A percentile compares a stretch with the other conserved stretches of the same genome.
These are phyloP conservation scores for Xylaria sp. DNA, from an alignment of 2,329 filamentous ascomycete species.

Conservation along the genomic window DNA sequence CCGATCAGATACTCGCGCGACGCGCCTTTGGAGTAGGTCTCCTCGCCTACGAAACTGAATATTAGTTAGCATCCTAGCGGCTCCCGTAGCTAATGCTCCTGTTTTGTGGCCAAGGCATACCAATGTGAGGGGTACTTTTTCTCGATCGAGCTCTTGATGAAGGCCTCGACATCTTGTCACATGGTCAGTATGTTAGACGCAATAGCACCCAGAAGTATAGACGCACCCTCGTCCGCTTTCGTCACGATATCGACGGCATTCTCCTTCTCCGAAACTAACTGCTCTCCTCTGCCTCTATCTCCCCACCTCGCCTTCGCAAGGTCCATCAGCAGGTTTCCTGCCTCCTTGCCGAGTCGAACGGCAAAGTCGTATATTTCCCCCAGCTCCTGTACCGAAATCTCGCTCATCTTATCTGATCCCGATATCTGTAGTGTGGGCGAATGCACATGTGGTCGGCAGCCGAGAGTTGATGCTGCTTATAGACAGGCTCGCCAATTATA, in stretches of 20 bases:
- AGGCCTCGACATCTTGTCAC: slow-evolving; percentile 69
- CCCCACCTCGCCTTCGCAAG: slow-evolving; percentile 63
- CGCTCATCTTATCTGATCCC: slow-evolving; percentile 11
- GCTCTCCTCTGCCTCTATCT: slow-evolving; percentile 41
- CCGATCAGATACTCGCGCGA: slow-evolving; percentile 72
- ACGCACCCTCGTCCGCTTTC: slow-evolving; percentile 71
- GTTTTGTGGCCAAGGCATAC: slow-evolving; percentile 48
- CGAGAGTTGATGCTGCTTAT: neutral
- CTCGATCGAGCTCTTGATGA: slow-evolving; percentile 66
- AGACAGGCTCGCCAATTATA: neutral
- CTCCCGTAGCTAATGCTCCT: too few relatives aligned
- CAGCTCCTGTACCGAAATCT: slow-evolving; percentile 54
- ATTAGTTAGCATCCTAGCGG: neutral
- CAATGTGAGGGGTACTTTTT: slow-evolving; percentile 68
- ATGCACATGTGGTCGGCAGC: too few relatives aligned
- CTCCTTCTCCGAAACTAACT: slow-evolving; percentile 68
- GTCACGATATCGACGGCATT: slow-evolving; percentile 80
- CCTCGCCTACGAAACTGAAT: slow-evolving; percentile 74
- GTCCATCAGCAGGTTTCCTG: slow-evolving; percentile 69
- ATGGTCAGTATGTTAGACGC: neutral
- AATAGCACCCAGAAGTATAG: slow-evolving; percentile 18
- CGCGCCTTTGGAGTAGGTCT: slow-evolving; percentile 72
- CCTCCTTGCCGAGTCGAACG: slow-evolving; percentile 71
- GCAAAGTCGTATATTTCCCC: slow-evolving; percentile 73
- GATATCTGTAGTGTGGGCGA: too few relatives aligned